Evolutionary conservation across 1,284 basidiomycete genomes (phyloP).

Genomic region (Bothia castanella): DNA sequence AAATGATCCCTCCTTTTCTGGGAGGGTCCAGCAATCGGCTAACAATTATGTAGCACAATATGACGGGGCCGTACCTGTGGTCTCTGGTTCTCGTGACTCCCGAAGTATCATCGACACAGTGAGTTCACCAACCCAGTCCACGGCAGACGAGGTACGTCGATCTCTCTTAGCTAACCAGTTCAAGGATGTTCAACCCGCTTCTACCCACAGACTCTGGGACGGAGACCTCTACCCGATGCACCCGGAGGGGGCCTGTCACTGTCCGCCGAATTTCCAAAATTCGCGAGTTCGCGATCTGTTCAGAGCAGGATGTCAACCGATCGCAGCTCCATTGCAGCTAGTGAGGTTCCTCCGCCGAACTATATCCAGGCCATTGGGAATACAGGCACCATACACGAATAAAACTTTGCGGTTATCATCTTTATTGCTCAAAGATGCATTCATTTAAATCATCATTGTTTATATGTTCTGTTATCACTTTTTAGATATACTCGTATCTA

Average conservation of each 20-base stretch:
- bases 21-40: slow-evolving; percentile 8
- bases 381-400: neutral
- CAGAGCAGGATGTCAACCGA: slow-evolving; percentile 5
- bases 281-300: slow-evolving; percentile 4
- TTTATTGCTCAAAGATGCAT: neutral
- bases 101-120: slow-evolving; percentile 4
- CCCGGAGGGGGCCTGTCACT: slow-evolving; percentile 24
- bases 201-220: slow-evolving; percentile 4
- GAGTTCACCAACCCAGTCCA: slow-evolving; percentile 3
- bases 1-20: slow-evolving; percentile 6
- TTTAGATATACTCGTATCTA: no score
- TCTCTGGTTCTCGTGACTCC: slow-evolving; percentile 13
- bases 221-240: slow-evolving; percentile 25
- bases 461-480: neutral
- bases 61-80: neutral
- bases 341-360: slow-evolving; percentile 25
- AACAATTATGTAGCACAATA: slow-evolving; percentile 1
- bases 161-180: neutral
- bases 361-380: slow-evolving; percentile 22
- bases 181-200: neutral
- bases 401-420: neutral
- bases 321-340: slow-evolving; percentile 12
- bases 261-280: slow-evolving; percentile 19
- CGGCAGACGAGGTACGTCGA: slow-evolving; percentile 22
- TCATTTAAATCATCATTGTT: neutral